Evolutionary conservation across 108 stramenopile genomes (phyloP).

Genomic region (Skeletonema costatum): DNA sequence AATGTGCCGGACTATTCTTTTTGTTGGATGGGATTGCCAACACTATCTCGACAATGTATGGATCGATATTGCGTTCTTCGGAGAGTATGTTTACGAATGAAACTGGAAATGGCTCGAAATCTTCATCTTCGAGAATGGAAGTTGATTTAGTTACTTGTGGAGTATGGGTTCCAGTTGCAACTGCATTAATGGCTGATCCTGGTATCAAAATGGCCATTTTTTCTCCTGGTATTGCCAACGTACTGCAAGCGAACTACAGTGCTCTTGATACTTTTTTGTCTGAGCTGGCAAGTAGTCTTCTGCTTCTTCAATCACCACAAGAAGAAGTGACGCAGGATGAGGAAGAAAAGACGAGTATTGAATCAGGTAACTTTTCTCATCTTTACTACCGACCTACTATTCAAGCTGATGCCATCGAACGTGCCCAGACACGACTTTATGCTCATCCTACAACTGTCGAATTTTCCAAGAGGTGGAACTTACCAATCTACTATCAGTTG

Average conservation of each 20-base stretch:
- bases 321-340: not conserved
- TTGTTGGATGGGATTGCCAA: constrained; percentile 75
- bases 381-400: constrained; percentile 64
- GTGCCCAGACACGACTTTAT: constrained; percentile 78
- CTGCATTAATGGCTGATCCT: constrained; percentile 87
- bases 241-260: constrained; percentile 84
- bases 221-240: constrained; percentile 89
- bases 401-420: constrained; percentile 39
- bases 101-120: constrained; percentile 1
- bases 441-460: constrained; percentile 82
- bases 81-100: constrained; percentile 67
- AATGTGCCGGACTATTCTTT: constrained; percentile 81
- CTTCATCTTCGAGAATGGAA: constrained; percentile 35
- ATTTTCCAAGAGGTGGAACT: constrained; percentile 85
- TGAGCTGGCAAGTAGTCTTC: constrained; percentile 61
- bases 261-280: constrained; percentile 78
- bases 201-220: constrained; percentile 89
- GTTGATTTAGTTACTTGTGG: constrained; percentile 85
- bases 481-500: constrained; percentile 91
- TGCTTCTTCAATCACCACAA: constrained; percentile 34
- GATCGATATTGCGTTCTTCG: constrained; percentile 61
- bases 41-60: constrained; percentile 59
- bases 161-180: constrained; percentile 89
- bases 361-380: constrained; percentile 42
- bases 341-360: constrained; percentile 11